phyloP scores from a whole-genome alignment of 2,329 filamentous ascomycete genomes.

The Phoma sp. region DNA sequence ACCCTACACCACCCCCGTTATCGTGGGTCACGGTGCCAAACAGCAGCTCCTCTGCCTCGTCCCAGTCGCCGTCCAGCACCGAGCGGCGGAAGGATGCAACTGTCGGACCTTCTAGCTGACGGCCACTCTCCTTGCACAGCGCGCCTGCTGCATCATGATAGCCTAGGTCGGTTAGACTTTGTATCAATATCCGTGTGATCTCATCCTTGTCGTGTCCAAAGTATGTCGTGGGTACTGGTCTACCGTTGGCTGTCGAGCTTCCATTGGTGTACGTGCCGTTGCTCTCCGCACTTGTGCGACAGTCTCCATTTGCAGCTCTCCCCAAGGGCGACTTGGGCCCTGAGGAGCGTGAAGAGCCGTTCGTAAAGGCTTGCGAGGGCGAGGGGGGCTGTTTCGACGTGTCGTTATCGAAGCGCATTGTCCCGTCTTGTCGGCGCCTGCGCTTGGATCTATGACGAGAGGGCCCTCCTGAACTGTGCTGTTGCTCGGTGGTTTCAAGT shows the following conservation, averaged over 20 bases:
- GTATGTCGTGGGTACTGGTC: slow-evolving; percentile 60
- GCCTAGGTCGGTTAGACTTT: slow-evolving; percentile 86
- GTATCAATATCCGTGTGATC: slow-evolving; percentile 89
- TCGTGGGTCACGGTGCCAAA: slow-evolving; percentile 60
- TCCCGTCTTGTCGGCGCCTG: slow-evolving; percentile 50
- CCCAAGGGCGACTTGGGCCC: slow-evolving; percentile 41
- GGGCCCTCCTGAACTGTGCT: slow-evolving; percentile 36
- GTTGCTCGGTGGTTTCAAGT: slow-evolving; percentile 26
- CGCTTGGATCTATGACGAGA: slow-evolving; percentile 51
- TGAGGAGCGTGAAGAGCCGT: slow-evolving; percentile 48
- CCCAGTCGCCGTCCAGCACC: slow-evolving; percentile 81
- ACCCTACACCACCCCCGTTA: slow-evolving; percentile 52
- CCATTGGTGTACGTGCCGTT: slow-evolving; percentile 56
- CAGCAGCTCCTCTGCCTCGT: slow-evolving; percentile 81
- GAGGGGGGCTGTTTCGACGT: slow-evolving; percentile 46
- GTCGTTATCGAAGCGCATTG: slow-evolving; percentile 53
- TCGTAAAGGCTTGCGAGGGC: slow-evolving; percentile 46
- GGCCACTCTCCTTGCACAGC: slow-evolving; percentile 83
- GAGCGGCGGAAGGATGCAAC: slow-evolving; percentile 86
- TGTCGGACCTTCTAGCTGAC: slow-evolving; percentile 81
- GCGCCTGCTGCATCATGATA: slow-evolving; percentile 78
- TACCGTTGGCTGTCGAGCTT: slow-evolving; percentile 39
- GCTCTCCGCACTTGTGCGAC: slow-evolving; percentile 47
- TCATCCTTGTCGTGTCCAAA: slow-evolving; percentile 91
- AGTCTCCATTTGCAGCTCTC: slow-evolving; percentile 51